A percentile compares a stretch with the other conserved stretches of the same genome.
phyloP scores from a whole-genome alignment of 805 yeast species.

The Yarrowia sp. region DNA sequence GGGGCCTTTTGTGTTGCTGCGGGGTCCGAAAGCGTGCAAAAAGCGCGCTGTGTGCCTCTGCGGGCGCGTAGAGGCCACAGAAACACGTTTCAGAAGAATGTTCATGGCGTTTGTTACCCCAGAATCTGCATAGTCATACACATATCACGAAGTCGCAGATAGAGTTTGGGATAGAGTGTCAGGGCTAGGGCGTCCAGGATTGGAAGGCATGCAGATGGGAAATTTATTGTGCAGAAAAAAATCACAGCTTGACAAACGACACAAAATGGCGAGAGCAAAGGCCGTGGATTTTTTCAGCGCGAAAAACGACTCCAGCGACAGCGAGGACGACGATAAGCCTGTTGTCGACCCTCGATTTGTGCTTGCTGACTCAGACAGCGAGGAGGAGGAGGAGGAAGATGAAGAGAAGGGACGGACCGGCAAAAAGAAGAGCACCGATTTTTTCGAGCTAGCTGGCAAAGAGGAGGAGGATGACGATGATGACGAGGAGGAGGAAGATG shows the following conservation, averaged over 20 bases:
- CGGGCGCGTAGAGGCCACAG: too few species aligned
- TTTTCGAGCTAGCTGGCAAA: slow-evolving; percentile 21
- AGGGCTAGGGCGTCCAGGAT: too few species aligned
- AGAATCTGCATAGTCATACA: too few species aligned
- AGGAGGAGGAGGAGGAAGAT: slow-evolving; percentile 22
- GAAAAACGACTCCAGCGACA: slow-evolving; percentile 22
- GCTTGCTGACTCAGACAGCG: neutral
- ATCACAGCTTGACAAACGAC: neutral
- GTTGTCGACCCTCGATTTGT: slow-evolving; percentile 8
- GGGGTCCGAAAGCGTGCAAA: neutral
- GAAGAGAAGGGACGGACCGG: slow-evolving; percentile 27
- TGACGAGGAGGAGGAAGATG: slow-evolving; percentile 30
- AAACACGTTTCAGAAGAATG: neutral
- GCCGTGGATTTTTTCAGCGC: slow-evolving; percentile 22
- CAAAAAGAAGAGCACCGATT: slow-evolving; percentile 20
- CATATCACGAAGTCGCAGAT: too few species aligned
- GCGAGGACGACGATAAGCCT: neutral
- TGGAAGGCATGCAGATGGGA: neutral
- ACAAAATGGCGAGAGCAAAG: slow-evolving; percentile 1
- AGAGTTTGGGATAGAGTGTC: too few species aligned
- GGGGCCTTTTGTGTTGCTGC: neutral
- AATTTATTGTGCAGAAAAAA: neutral
- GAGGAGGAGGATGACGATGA: slow-evolving; percentile 28
- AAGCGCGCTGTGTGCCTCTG: neutral
- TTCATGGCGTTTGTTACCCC: too few species aligned